A percentile compares a stretch with the other conserved stretches of the same genome.
Conservation (phyloP, 1,284 basidiomycete species). For the Meripilus lineatus region DNA sequence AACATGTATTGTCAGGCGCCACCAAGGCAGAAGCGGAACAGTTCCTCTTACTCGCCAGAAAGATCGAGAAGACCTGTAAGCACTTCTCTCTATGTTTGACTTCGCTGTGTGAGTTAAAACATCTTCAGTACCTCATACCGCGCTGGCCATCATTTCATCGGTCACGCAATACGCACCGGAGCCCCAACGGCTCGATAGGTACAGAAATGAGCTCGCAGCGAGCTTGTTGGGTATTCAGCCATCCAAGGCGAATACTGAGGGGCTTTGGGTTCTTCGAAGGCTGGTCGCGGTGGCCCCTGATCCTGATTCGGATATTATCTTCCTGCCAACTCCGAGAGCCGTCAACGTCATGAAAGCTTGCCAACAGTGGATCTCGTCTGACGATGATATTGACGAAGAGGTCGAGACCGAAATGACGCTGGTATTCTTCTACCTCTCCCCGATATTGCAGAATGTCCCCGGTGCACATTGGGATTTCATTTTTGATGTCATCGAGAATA, state of each 20-base stretch:
- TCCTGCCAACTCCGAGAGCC: constrained; percentile 83
- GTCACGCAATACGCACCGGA: constrained; percentile 64
- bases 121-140: constrained; percentile 57
- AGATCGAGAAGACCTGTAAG: constrained; percentile 56
- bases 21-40: constrained; percentile 63
- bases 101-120: background rate
- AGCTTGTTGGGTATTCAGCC: constrained; percentile 68
- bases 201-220: constrained; percentile 88
- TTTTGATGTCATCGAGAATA: constrained; percentile 86
- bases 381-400: constrained; percentile 70
- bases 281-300: constrained; percentile 79
- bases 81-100: constrained; percentile 1
- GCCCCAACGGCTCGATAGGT: constrained; percentile 71
- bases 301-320: constrained; percentile 74
- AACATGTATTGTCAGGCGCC: constrained; percentile 55
- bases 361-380: constrained; percentile 79
- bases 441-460: constrained; percentile 83
- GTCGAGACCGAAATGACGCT: constrained; percentile 75
- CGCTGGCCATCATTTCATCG: constrained; percentile 61
- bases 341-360: constrained; percentile 88
- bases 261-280: constrained; percentile 64
- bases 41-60: constrained; percentile 71
- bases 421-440: constrained; percentile 75
- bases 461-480: constrained; percentile 93
- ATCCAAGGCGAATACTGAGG: constrained; percentile 59